Percentiles rank a stretch among this genome's conserved stretches.
These are phyloP conservation scores for Tulasnella calospora DNA, from an alignment of 768 basidiomycete species.

Conservation along the genomic window DNA sequence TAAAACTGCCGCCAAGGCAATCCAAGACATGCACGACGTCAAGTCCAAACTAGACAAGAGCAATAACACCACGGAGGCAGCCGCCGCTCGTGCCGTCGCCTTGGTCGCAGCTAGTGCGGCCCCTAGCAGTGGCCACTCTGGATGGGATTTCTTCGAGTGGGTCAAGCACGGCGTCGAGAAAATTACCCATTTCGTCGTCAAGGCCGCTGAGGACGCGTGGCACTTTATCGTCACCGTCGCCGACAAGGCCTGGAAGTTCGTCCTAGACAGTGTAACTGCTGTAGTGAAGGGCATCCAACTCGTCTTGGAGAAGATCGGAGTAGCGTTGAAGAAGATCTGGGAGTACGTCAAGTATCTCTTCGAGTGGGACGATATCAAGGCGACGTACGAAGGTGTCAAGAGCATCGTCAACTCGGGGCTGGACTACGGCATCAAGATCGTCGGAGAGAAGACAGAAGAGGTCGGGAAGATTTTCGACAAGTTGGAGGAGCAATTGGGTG, in stretches of 20 bases:
- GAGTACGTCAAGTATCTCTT: slow-evolving; percentile 16
- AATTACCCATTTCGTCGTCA: neutral
- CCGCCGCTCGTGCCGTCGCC: neutral
- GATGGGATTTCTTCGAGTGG: neutral
- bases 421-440: neutral
- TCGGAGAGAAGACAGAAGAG: neutral
- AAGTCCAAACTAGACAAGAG: neutral
- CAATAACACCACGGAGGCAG: neutral
- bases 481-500: neutral
- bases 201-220: neutral
- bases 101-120: neutral
- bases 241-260: neutral
- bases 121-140: neutral
- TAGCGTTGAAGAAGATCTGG: neutral
- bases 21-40: neutral
- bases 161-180: neutral
- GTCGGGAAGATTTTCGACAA: neutral
- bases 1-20: neutral
- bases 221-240: neutral
- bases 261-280: neutral
- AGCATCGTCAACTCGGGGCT: slow-evolving; percentile 13
- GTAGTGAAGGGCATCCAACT: neutral
- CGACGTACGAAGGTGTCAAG: slow-evolving; percentile 4
- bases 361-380: slow-evolving; percentile 18
- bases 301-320: slow-evolving; percentile 13